A percentile compares a stretch with the other conserved stretches of the same genome.
Evolutionary conservation across 1,139 yeast species (phyloP).

Genomic region (Candida sp.): DNA sequence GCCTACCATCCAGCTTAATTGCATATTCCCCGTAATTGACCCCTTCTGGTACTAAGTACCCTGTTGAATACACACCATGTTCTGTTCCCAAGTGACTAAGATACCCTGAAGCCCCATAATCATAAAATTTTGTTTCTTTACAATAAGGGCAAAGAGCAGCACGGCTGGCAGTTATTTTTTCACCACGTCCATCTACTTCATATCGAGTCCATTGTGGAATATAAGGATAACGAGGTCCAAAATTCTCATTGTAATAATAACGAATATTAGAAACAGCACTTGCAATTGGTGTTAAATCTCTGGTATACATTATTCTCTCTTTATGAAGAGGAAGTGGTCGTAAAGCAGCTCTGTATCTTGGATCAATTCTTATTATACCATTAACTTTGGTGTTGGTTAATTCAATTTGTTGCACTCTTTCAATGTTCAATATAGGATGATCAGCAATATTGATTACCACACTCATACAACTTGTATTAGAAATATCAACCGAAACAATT

Average conservation of each 20-base stretch:
- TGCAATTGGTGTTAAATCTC: neutral
- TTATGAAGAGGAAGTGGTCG: neutral
- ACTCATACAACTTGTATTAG: neutral
- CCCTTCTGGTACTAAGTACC: conserved; percentile 18
- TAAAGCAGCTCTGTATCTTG: neutral
- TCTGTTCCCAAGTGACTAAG: conserved; percentile 31
- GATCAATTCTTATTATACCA: neutral
- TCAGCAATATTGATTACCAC: neutral
- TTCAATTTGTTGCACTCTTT: neutral
- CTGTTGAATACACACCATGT: conserved; percentile 33
- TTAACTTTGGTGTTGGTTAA: neutral
- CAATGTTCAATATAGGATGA: neutral
- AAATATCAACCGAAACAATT: neutral
- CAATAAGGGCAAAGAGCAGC: conserved; percentile 35
- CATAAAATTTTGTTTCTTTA: conserved; percentile 23
- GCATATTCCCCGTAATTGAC: conserved; percentile 1
- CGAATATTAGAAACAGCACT: conserved; percentile 10
- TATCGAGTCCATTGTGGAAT: conserved; percentile 26
- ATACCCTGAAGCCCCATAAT: conserved; percentile 31
- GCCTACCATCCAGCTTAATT: neutral
- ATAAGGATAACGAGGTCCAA: conserved; percentile 17
- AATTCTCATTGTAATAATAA: conserved; percentile 18
- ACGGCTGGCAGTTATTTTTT: conserved; percentile 17
- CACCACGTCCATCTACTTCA: conserved; percentile 17
- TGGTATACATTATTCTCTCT: neutral